Evolutionary conservation across 352 stramenopile species (phyloP), one percentile per base, ranked within the genome.

Genomic region (Phytopythium boreale): DNA sequence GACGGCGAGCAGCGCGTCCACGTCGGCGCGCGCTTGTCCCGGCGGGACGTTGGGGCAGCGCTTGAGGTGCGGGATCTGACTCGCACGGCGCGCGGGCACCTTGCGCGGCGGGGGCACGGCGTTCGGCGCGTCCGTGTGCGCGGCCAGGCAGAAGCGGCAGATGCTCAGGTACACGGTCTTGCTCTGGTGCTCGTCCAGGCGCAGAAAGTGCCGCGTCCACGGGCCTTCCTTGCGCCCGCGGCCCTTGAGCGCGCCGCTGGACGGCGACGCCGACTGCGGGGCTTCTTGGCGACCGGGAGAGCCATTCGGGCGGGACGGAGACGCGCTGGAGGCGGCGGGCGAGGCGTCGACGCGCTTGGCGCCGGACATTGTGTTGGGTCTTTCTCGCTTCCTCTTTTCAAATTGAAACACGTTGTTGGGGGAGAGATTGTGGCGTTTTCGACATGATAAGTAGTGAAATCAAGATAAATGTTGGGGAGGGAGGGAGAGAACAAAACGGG

Each of bases 121-220:
- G 15, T 57, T 6, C 2, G 50, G 50, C 17, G 26, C 26, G 17
- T 10, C 27, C 50, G 26, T 8, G 50, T 57, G 29, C 50, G 50
- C 50, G 15, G 15, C 15, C 7, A 57, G 15, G 50, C 50, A 57
- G 50, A 43, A 57, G 50, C 29, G 26, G 50, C 50, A 57, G 15
- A 57, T 17, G 29, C 50, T 43, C 15, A 57, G 50, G 50, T 26
- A 57, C 4, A 57, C 50, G 5, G 27, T 57, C 50, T 57, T 57
- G 50, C 50, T 57, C 50, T 57, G 50, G 50, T 26, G 50, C 27
- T 57, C 50, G 26, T 57, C 27, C 50, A 57, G 50, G 27, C 50
- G 50, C 50, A 41, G 5, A 17, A 57, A 57, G 50, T 57, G 27
- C 4, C 29, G 26, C 15, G 50, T 22, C 50, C 50, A 57, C 26